Conservation (phyloP, 352 stramenopile genomes). For the Phytophthora palmivora region DNA sequence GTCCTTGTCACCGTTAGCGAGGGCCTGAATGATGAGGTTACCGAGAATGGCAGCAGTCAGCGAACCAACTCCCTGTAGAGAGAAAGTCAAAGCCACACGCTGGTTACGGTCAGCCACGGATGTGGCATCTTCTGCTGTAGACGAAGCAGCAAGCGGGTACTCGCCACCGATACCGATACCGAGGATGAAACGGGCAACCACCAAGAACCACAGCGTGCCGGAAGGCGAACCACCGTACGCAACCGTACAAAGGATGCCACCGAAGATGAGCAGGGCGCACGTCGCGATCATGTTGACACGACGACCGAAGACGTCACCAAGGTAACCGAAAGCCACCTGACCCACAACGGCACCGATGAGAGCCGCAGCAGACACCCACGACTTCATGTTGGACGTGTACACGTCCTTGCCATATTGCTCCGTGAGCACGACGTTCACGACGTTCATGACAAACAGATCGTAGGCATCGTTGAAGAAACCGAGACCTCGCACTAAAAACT, state of each 20-base stretch:
- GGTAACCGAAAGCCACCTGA: slow-evolving; percentile 22
- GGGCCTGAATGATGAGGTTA: slow-evolving; percentile 57
- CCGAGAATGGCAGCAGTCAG: slow-evolving; percentile 57
- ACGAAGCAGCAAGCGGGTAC: slow-evolving; percentile 50
- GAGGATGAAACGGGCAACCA: slow-evolving; percentile 20
- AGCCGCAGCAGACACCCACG: slow-evolving; percentile 55
- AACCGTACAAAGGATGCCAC: slow-evolving; percentile 17
- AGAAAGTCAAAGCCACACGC: slow-evolving; percentile 64
- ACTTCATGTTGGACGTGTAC: slow-evolving; percentile 70
- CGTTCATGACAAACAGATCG: slow-evolving; percentile 85
- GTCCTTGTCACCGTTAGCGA: slow-evolving; percentile 43
- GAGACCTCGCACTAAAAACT: slow-evolving; percentile 68
- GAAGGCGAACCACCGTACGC: slow-evolving; percentile 13
- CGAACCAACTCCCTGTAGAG: slow-evolving; percentile 60
- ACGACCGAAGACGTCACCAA: slow-evolving; percentile 28
- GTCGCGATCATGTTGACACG: slow-evolving; percentile 33
- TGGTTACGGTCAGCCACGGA: slow-evolving; percentile 50
- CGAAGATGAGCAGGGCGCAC: slow-evolving; percentile 19
- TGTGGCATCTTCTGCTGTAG: slow-evolving; percentile 59
- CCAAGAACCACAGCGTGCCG: slow-evolving; percentile 29
- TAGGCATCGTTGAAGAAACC: slow-evolving; percentile 83
- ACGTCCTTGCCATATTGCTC: slow-evolving; percentile 69
- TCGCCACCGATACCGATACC: slow-evolving; percentile 26
- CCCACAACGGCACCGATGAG: slow-evolving; percentile 27
- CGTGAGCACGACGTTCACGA: slow-evolving; percentile 77